A percentile compares a stretch with the other conserved stretches of the same genome.
These are phyloP conservation scores for Dissophora ornata DNA, from an alignment of 192 early-diverging fungal genomes.

Conservation along the genomic window DNA sequence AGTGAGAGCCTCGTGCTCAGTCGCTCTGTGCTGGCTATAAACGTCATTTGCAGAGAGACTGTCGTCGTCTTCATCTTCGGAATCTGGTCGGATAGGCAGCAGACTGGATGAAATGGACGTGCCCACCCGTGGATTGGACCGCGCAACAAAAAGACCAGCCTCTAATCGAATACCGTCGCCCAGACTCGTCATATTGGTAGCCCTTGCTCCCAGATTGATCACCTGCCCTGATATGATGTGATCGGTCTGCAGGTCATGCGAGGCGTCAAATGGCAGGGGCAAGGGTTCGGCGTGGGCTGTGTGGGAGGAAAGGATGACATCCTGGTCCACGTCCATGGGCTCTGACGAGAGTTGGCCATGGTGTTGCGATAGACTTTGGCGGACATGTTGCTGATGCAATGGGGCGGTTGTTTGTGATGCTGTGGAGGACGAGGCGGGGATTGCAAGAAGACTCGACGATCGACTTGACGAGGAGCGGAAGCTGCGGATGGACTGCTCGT, in stretches of 20 bases:
- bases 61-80: constrained; percentile 25
- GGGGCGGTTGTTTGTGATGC: background rate
- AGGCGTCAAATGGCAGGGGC: background rate
- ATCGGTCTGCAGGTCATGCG: background rate
- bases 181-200: background rate
- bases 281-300: background rate
- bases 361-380: background rate
- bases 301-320: background rate
- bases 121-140: constrained; percentile 15
- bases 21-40: background rate
- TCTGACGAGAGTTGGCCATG: background rate
- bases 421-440: constrained; percentile 10
- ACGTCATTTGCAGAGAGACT: background rate
- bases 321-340: constrained; percentile 6
- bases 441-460: constrained; percentile 17
- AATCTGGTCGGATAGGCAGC: constrained; percentile 25
- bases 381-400: constrained; percentile 3
- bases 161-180: constrained; percentile 9
- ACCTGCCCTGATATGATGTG: background rate
- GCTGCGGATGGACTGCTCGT: constrained; percentile 33
- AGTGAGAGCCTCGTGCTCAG: background rate
- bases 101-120: constrained; percentile 33
- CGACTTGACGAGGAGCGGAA: constrained; percentile 18
- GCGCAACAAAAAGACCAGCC: constrained; percentile 1
- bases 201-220: background rate